Evolutionary conservation across 2,329 filamentous ascomycete species (phyloP).

Genomic region (Dissoconium aciculare): DNA sequence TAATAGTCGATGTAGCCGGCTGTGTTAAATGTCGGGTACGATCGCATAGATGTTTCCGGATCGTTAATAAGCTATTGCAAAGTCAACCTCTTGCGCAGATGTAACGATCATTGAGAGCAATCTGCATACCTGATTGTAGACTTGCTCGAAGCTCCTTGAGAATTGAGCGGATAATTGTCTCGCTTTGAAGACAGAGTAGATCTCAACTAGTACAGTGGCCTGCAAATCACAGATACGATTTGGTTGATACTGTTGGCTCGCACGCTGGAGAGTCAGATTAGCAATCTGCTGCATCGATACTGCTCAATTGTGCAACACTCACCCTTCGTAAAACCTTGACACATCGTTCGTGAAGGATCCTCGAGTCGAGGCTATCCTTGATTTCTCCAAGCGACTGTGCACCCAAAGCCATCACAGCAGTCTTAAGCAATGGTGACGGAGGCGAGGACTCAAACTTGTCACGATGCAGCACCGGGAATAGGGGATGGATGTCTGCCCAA

Average conservation of each 20-base stretch:
- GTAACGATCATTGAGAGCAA: neutral
- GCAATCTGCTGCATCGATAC: neutral
- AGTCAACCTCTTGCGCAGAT: neutral
- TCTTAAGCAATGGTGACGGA: slow-evolving; percentile 30
- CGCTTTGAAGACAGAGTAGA: slow-evolving; percentile 29
- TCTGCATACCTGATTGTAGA: slow-evolving; percentile 16
- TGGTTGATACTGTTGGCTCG: slow-evolving; percentile 11
- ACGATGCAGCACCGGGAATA: slow-evolving; percentile 31
- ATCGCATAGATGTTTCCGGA: slow-evolving; percentile 1
- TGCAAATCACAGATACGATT: slow-evolving; percentile 28
- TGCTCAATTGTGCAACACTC: neutral
- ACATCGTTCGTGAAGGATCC: slow-evolving; percentile 28
- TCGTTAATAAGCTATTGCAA: slow-evolving; percentile 4
- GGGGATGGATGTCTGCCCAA: slow-evolving; percentile 32
- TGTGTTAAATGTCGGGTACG: neutral
- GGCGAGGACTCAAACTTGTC: slow-evolving; percentile 24
- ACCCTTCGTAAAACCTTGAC: slow-evolving; percentile 26
- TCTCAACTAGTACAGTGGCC: slow-evolving; percentile 30
- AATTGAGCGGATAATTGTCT: slow-evolving; percentile 25
- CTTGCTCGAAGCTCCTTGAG: slow-evolving; percentile 25
- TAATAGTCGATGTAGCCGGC: slow-evolving; percentile 1
- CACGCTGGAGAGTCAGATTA: slow-evolving; percentile 9
- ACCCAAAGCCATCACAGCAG: slow-evolving; percentile 32
- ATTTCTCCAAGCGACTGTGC: slow-evolving; percentile 25
- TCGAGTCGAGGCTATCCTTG: slow-evolving; percentile 22